Conservation (phyloP, 345 rosid genomes). For the Citrus sinensis region DNA sequence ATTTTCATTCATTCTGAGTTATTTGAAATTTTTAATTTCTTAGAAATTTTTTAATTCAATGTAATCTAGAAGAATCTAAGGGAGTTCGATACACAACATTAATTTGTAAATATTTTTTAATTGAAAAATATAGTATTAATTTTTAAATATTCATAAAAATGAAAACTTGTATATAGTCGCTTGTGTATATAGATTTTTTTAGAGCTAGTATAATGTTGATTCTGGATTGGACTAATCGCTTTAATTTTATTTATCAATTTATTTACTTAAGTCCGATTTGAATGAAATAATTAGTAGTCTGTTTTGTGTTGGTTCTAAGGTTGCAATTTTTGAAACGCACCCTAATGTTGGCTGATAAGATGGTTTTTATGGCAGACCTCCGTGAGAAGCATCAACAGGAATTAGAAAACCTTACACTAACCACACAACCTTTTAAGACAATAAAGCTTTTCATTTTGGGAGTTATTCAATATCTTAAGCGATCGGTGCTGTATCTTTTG, state of each 20-base stretch:
- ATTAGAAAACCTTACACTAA: slow-evolving; percentile 64
- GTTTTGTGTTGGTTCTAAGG: not conserved
- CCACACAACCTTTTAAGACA: slow-evolving; percentile 70
- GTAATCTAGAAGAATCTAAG: not conserved
- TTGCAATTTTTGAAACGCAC: not conserved
- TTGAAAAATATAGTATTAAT: too few species aligned
- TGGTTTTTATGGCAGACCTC: slow-evolving; percentile 40
- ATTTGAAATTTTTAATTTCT: not conserved
- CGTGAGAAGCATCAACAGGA: slow-evolving; percentile 63
- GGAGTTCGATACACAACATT: not conserved
- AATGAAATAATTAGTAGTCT: too few species aligned
- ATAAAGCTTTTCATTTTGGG: slow-evolving; percentile 65
- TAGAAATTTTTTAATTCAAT: not conserved
- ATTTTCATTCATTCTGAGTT: not conserved
- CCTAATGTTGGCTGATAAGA: slow-evolving; percentile 4
- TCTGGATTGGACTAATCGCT: too few species aligned
- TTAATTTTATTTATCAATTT: too few species aligned
- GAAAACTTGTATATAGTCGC: not conserved
- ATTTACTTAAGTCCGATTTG: too few species aligned
- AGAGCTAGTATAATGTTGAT: not conserved
- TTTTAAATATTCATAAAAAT: too few species aligned
- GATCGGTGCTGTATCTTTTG: slow-evolving; percentile 45
- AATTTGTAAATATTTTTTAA: not conserved
- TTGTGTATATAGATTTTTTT: not conserved
- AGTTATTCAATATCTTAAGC: slow-evolving; percentile 51